phyloP scores from a whole-genome alignment of 257 asterid species.

The Rubia yunnanensis region DNA sequence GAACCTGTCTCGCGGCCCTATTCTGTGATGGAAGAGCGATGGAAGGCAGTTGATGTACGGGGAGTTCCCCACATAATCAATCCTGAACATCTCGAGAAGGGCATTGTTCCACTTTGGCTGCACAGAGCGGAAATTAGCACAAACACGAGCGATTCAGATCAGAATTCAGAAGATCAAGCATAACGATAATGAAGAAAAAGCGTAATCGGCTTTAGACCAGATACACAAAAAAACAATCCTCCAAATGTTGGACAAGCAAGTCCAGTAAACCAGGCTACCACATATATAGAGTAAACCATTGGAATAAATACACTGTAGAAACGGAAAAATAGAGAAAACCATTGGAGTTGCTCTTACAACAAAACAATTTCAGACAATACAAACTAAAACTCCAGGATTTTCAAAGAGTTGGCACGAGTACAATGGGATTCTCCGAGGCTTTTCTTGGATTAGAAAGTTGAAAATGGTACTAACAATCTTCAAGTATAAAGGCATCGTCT shows the following conservation, averaged over 20 bases:
- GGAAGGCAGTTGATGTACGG: conserved; percentile 74
- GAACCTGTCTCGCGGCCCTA: conserved; percentile 69
- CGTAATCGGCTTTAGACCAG: not conserved
- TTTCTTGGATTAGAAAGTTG: not conserved
- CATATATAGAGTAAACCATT: no score
- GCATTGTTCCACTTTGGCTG: conserved; percentile 96
- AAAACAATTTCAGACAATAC: not conserved
- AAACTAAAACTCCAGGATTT: not conserved
- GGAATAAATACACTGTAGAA: no score
- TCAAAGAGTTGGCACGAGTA: not conserved
- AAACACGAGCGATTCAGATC: not conserved
- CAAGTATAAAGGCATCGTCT: not conserved
- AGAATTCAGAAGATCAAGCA: not conserved
- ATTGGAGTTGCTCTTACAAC: no score
- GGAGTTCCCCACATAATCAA: conserved; percentile 55
- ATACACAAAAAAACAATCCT: not conserved
- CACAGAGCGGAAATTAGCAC: conserved; percentile 13
- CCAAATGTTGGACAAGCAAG: not conserved
- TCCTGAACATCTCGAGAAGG: conserved; percentile 77
- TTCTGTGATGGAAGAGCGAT: conserved; percentile 63
- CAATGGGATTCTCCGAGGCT: not conserved
- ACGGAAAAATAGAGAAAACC: no score
- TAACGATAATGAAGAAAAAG: not conserved
- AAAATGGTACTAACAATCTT: not conserved
- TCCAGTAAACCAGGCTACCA: not conserved